Conservation (phyloP, 768 basidiomycete genomes). For the Suillus bovinus region DNA sequence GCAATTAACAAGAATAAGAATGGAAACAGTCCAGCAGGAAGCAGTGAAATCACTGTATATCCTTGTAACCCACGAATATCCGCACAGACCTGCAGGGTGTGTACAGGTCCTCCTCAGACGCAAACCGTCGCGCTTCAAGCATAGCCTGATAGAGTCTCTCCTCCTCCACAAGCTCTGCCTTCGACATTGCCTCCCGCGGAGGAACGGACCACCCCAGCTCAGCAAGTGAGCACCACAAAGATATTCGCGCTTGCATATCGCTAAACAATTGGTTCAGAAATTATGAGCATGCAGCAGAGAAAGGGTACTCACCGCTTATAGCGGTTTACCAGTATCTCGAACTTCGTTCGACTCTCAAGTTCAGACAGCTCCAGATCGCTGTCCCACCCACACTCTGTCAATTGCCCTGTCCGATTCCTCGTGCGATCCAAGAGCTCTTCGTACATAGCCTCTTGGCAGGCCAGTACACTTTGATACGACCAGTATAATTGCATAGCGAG, state of each 20-base stretch:
- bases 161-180: slow-evolving; percentile 70
- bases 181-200: slow-evolving; percentile 59
- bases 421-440: slow-evolving; percentile 66
- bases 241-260: slow-evolving; percentile 65
- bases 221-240: slow-evolving; percentile 63
- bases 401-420: slow-evolving; percentile 53
- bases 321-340: slow-evolving; percentile 58
- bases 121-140: slow-evolving; percentile 54
- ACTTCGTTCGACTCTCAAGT: slow-evolving; percentile 54
- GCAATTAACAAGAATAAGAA: background rate
- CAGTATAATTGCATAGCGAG: slow-evolving; percentile 72
- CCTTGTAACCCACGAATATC: slow-evolving; percentile 62
- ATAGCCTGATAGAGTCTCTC: slow-evolving; percentile 61
- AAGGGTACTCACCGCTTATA: slow-evolving; percentile 48
- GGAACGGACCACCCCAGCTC: slow-evolving; percentile 62
- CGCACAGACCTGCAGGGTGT: slow-evolving; percentile 59
- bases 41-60: slow-evolving; percentile 1
- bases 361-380: slow-evolving; percentile 63
- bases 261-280: slow-evolving; percentile 30
- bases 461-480: slow-evolving; percentile 60
- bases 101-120: slow-evolving; percentile 52
- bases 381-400: slow-evolving; percentile 68
- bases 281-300: background rate
- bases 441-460: slow-evolving; percentile 78
- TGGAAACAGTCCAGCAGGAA: background rate